A percentile compares a stretch with the other conserved stretches of the same genome.
Evolutionary conservation across 768 basidiomycete species (phyloP).

Genomic region (Russula griseocarnosa): DNA sequence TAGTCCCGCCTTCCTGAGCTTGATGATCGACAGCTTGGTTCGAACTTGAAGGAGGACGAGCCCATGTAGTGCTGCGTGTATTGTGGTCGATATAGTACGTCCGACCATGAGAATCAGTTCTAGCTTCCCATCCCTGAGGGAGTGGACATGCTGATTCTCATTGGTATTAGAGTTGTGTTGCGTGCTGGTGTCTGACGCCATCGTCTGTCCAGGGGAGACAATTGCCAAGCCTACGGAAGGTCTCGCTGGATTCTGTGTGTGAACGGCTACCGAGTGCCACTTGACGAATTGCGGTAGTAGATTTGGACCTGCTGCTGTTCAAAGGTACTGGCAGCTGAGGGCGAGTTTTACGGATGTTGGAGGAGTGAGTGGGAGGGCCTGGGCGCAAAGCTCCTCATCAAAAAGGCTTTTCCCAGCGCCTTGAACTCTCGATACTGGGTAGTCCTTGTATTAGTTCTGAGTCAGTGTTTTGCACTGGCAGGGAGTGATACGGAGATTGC

Average conservation of each 20-base stretch:
- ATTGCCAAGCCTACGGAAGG: slow-evolving; percentile 41
- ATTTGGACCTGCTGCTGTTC: slow-evolving; percentile 31
- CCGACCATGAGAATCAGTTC: slow-evolving; percentile 91
- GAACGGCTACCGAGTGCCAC: slow-evolving; percentile 30
- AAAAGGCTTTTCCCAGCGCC: too few species aligned
- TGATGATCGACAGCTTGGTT: slow-evolving; percentile 69
- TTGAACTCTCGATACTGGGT: too few species aligned
- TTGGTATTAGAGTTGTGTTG: slow-evolving; percentile 85
- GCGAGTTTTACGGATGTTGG: too few species aligned
- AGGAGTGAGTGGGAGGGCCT: too few species aligned
- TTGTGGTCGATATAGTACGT: slow-evolving; percentile 99
- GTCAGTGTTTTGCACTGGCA: too few species aligned
- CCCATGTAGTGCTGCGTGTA: slow-evolving; percentile 96
- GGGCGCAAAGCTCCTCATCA: too few species aligned
- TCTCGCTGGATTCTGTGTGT: slow-evolving; percentile 27
- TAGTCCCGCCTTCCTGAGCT: slow-evolving; percentile 71
- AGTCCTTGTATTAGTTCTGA: too few species aligned
- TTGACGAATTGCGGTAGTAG: slow-evolving; percentile 35
- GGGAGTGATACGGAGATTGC: too few species aligned
- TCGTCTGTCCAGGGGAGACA: slow-evolving; percentile 30
- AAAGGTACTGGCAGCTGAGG: slow-evolving; percentile 27
- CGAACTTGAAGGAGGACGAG: slow-evolving; percentile 77
- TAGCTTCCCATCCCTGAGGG: slow-evolving; percentile 92
- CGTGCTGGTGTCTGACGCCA: slow-evolving; percentile 38
- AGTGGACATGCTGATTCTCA: slow-evolving; percentile 87